These are phyloP conservation scores for Waitea zeae DNA, from an alignment of 1,284 basidiomycete genomes.

Conservation along the genomic window DNA sequence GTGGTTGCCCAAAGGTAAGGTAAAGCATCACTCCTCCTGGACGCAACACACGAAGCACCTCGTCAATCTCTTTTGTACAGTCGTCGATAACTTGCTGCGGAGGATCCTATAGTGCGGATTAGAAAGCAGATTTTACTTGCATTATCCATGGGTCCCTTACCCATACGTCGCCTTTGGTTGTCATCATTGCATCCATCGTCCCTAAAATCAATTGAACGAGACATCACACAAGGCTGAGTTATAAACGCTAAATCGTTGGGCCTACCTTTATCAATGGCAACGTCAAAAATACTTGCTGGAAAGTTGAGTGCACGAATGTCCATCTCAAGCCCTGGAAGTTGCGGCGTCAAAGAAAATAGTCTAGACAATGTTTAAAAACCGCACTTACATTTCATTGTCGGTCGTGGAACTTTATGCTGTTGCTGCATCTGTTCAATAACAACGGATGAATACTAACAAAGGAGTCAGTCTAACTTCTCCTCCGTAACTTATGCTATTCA, in stretches of 20 bases:
- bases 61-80: conserved; percentile 69
- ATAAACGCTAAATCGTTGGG: too few species aligned
- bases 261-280: conserved; percentile 80
- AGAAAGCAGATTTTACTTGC: not conserved
- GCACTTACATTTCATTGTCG: conserved; percentile 63
- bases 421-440: conserved; percentile 70
- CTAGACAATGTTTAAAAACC: not conserved
- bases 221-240: too few species aligned
- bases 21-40: conserved; percentile 59
- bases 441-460: conserved; percentile 54
- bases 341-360: too few species aligned
- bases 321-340: conserved; percentile 62
- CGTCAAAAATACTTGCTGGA: conserved; percentile 52
- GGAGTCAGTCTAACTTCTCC: not conserved
- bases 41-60: conserved; percentile 57
- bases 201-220: conserved; percentile 19
- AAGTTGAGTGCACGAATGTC: conserved; percentile 68
- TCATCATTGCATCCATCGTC: conserved; percentile 93
- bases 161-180: conserved; percentile 79
- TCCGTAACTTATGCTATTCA: conserved; percentile 17
- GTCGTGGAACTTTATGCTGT: conserved; percentile 33
- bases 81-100: conserved; percentile 58
- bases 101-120: conserved; percentile 45
- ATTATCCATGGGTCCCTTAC: conserved; percentile 22
- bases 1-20: conserved; percentile 83